Conservation (phyloP, 441 rosid genomes). For the Caryocar brasiliense region DNA sequence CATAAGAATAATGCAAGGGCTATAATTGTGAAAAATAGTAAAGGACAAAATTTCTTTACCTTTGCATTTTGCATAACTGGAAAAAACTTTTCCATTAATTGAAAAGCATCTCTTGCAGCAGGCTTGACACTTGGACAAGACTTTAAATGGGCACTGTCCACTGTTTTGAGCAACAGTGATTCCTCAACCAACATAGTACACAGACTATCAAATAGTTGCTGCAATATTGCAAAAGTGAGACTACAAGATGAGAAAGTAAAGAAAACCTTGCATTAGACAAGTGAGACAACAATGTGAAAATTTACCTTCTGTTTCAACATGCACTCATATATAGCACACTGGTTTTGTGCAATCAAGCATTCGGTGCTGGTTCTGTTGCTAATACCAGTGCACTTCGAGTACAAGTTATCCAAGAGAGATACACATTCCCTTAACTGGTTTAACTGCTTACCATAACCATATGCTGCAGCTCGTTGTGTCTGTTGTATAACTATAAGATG, state of each 20-base stretch:
- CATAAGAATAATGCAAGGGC: constrained; percentile 21
- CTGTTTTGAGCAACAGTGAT: constrained; percentile 48
- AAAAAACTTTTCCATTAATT: constrained; percentile 46
- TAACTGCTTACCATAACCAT: constrained; percentile 46
- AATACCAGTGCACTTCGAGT: constrained; percentile 17
- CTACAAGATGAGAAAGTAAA: background rate
- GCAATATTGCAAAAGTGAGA: constrained; percentile 29
- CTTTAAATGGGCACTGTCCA: constrained; percentile 45
- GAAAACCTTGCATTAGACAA: background rate
- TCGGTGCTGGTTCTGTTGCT: constrained; percentile 17
- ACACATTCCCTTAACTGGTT: constrained; percentile 37
- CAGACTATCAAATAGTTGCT: constrained; percentile 73
- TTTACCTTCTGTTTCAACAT: constrained; percentile 83
- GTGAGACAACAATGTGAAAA: constrained; percentile 1
- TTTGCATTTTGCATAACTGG: constrained; percentile 52
- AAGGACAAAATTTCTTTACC: constrained; percentile 38
- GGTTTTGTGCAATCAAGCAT: constrained; percentile 43
- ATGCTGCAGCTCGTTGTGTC: constrained; percentile 58
- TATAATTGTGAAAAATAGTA: background rate
- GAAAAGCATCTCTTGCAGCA: constrained; percentile 31
- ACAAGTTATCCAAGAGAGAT: constrained; percentile 32
- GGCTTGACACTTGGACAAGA: constrained; percentile 52
- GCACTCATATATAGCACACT: constrained; percentile 38
- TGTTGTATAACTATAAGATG: constrained; percentile 80
- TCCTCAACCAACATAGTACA: constrained; percentile 51